Evolutionary conservation across 306 rosid species (phyloP), one percentile per base, ranked within the genome.

Genomic region (Vachellia pachyceras): DNA sequence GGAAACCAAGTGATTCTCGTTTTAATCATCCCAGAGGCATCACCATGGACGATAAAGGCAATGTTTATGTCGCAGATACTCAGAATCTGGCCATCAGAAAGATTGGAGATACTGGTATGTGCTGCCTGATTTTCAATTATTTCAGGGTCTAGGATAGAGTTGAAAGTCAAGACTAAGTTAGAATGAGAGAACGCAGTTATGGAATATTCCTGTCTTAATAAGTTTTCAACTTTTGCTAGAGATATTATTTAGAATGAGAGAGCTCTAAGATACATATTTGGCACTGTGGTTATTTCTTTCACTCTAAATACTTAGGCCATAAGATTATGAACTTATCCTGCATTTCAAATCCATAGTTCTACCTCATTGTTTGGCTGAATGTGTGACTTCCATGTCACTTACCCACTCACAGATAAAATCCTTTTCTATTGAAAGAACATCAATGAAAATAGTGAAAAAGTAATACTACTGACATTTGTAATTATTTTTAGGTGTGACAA

Each of bases 1-100:
- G 99, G 39, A 95, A 95, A 80, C 93, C 98, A 42, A 95, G 93
- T 37, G 99, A 95, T 60, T 94, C 97, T 54, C 97, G 96, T 80
- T 95, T 93, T 82, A 90, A 93, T 89, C 97, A 95, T 84, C 99
- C 99, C 69, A 90, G 88, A 85, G 99, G 98, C 67, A 85, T 93
- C 64, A 80, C 98, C 44, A 85, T 95, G 91, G 99, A 95, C 82
- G 98, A 95, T 87, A 89, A 90, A 77, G 99, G 99, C 83, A 95
- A 95, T 70, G 94, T 95, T 55, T 95, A 93, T 86, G 97, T 95
- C 86, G 99, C 99, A 44, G 99, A 95, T 89, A 91, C 97, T 55
- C 80, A 89, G 86, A 95, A 91, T 77, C 88, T 91, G 46, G 98
- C 98, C 81, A 89, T 95, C 92, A 87, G 99, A 90, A 95, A 95